Base-by-base conservation (phyloP, 345 rosid genomes). In the Eutrema japonicum region DNA sequence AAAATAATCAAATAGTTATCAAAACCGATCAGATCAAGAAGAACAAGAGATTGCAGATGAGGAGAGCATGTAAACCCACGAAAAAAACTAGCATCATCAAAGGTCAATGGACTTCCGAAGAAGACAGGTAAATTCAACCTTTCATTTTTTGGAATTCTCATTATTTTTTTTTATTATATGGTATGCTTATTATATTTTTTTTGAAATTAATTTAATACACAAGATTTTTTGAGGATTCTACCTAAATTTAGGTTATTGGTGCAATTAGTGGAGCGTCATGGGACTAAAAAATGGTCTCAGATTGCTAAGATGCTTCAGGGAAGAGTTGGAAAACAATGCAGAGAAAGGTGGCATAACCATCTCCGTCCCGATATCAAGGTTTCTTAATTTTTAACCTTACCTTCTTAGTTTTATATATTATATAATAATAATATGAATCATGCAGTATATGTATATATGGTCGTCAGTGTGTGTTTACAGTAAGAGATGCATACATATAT, bases 331-430 rank as follows among this genome's bases (percentile, higher is more conserved):
- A 95, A 95, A 78, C 99, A 95, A 33, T 95, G 99, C 40, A 78
- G 99, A 67, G 99, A 95, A 75, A 88, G 98, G 58, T 95, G 99
- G 99, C 99, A 92, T 42, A 95, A 95, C 55, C 99, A 95, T 82
- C 85, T 95, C 0, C 78, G 89, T 62, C 99, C 99, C 2, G 90
- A 89, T 67, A 95, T 95, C 51, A 92, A 90, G 96, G 99, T 95
- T 29, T 27, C 5, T 57, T 16, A 3, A 8, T n/a, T 37, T 49
- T 14, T 43, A 55, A 7, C 2, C 47, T 43, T 22, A 22, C 26
- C 7, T 63, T 36, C 1, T 35, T 46, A 45, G n/a, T 22, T 27
- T 36, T 27, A 0, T 9, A 10, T 33, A 11, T 58, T 3, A 9
- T 2, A 27, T 27, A 52, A 11, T 49, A 11, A 22, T 22, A 22